Base-by-base conservation (phyloP, 768 basidiomycete genomes). In the Collybiopsis confluens region DNA sequence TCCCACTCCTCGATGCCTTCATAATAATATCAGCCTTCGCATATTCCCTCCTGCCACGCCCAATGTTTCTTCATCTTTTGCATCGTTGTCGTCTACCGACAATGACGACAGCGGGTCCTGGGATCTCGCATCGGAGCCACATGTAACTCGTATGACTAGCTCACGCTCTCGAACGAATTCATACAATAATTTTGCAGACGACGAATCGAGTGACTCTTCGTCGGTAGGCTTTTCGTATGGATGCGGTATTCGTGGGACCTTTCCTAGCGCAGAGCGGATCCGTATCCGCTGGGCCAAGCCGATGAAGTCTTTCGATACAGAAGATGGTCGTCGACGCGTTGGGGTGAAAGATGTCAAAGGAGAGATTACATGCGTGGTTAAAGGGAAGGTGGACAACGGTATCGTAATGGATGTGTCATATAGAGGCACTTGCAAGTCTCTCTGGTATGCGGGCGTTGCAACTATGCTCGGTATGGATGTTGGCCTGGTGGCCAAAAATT, bases 381-480 rank as follows among this genome's bases (percentile, higher is more conserved):
- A 80, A 33, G 86, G 83, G 27, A 79, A 74, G 58, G 66, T 66
- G 42, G 69, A 57, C 50, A 72, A 72, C 60, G 87, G 88, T 16
- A 66, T 86, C 16, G 58, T 85, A 30, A 77, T 90, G 75, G 73
- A 78, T 38, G 67, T 91, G 15, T 81, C 86, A 53, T 90, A 89
- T 64, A 84, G 82, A 57, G 88, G 79, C 36, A 78, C 80, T 2
- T 91, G 88, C 67, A 83, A 80, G 56, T 86, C 86, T 11, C 70
- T 92, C 41, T 92, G 88, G 86, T 90, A 83, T 62, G 84, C 88
- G 37, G 90, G 89, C 2, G 89, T 90, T 4, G 90, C 90, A 2
- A 91, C 87, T 2, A 71, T 90, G 60, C 73, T 92, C 18, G 90
- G 88, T 9, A 71, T 92, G 76, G 90, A 92, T 60, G 77, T 90